Evolutionary conservation across 2,329 filamentous ascomycete genomes (phyloP).

Genomic region (Raffaelea arxii): DNA sequence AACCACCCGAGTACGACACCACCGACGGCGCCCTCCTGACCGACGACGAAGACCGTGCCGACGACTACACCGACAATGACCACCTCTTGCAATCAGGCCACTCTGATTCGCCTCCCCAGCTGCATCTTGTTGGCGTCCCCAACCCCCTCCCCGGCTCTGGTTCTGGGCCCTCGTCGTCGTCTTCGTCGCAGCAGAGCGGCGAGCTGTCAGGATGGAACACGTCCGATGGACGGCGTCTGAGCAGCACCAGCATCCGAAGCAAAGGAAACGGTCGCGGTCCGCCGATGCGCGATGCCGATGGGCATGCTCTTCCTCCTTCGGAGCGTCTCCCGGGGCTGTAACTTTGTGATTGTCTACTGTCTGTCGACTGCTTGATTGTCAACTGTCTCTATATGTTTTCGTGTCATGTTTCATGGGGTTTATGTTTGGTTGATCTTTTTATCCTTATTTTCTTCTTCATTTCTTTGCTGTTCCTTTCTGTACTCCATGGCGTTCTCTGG

Average conservation of each 20-base stretch:
- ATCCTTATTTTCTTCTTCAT: background rate
- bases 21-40: slow-evolving; percentile 59
- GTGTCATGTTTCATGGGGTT: background rate
- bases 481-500: background rate
- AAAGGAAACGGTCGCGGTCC: background rate
- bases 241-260: background rate
- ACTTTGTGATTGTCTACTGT: background rate
- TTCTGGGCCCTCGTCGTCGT: no score
- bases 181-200: no score
- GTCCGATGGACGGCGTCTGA: background rate
- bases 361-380: background rate
- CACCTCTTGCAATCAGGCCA: background rate
- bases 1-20: slow-evolving; percentile 65
- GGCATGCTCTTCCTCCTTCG: background rate
- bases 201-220: background rate
- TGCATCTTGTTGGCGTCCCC: slow-evolving; percentile 15
- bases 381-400: background rate
- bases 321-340: background rate
- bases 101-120: slow-evolving; percentile 10
- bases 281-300: background rate
- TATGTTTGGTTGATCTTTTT: background rate
- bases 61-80: slow-evolving; percentile 39
- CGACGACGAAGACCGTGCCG: slow-evolving; percentile 43
- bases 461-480: background rate
- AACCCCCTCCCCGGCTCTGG: background rate